A percentile compares a stretch with the other conserved stretches of the same genome.
Conservation (phyloP, 2,329 filamentous ascomycete genomes). For the Chrysoporthe deuterocubensis region DNA sequence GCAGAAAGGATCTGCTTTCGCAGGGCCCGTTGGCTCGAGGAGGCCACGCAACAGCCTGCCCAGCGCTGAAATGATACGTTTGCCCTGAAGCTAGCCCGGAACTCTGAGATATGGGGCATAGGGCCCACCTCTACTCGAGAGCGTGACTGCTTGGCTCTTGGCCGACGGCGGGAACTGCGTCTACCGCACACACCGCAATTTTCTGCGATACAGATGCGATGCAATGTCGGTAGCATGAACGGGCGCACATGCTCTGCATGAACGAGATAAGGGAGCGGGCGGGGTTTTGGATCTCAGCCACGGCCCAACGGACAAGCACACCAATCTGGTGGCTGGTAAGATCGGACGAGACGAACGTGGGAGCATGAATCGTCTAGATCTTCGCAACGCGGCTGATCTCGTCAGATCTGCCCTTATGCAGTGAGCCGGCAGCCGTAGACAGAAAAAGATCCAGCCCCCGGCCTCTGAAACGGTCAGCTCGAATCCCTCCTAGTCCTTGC, state of each 20-base stretch:
- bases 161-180: too few relatives aligned
- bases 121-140: not conserved
- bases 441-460: slow-evolving; percentile 11
- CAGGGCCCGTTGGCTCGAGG: not conserved
- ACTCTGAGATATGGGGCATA: not conserved
- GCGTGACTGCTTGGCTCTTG: not conserved
- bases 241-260: not conserved
- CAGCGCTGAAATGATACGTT: not conserved
- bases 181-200: not conserved
- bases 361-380: not conserved
- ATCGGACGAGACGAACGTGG: not conserved
- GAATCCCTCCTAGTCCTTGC: not conserved
- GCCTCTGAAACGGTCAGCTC: slow-evolving; percentile 7
- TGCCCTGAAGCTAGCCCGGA: not conserved
- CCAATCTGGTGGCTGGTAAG: not conserved
- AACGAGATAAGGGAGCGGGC: not conserved
- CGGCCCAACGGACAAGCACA: not conserved
- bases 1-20: not conserved
- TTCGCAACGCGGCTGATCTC: not conserved
- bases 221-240: not conserved
- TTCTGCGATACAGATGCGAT: not conserved
- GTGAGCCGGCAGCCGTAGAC: slow-evolving; percentile 4
- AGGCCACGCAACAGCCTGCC: not conserved
- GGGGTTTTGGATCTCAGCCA: not conserved
- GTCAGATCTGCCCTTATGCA: slow-evolving; percentile 8